Evolutionary conservation across 768 basidiomycete genomes (phyloP).

Genomic region (Trametes gibbosa): DNA sequence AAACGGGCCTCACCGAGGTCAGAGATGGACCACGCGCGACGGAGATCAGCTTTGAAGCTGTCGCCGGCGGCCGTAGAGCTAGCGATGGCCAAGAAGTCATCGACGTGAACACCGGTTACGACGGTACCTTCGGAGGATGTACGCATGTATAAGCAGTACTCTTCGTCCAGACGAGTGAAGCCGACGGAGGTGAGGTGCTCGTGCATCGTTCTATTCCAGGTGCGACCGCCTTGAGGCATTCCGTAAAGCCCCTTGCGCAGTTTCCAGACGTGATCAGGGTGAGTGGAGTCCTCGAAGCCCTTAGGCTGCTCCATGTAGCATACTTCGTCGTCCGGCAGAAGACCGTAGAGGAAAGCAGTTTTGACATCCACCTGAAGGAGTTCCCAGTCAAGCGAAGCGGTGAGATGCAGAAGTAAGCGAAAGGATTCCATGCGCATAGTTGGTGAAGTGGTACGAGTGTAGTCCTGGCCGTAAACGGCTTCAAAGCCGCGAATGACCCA

Average conservation of each 20-base stretch:
- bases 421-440: constrained; percentile 40
- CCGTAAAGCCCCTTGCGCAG: constrained; percentile 21
- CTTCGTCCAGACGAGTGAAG: constrained; percentile 12
- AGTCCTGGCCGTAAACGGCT: constrained; percentile 42
- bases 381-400: constrained; percentile 34
- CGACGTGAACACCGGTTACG: constrained; percentile 23
- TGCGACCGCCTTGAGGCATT: constrained; percentile 20
- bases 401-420: constrained; percentile 36
- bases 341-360: constrained; percentile 38
- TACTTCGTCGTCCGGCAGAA: constrained; percentile 27
- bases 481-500: constrained; percentile 43
- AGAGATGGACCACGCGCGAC: constrained; percentile 30
- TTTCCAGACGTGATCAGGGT: constrained; percentile 5
- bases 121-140: background rate
- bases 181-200: constrained; percentile 7
- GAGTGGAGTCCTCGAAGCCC: constrained; percentile 17
- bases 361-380: constrained; percentile 40
- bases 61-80: constrained; percentile 27
- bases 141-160: constrained; percentile 19
- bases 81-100: constrained; percentile 17
- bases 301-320: constrained; percentile 37
- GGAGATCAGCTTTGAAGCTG: constrained; percentile 30
- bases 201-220: constrained; percentile 18
- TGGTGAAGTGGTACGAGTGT: constrained; percentile 40
- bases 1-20: constrained; percentile 33